Percentiles rank a stretch among this genome's conserved stretches.
These are phyloP conservation scores for Thermochaetoides thermophila DNA, from an alignment of 495 filamentous ascomycete species.

Conservation along the genomic window DNA sequence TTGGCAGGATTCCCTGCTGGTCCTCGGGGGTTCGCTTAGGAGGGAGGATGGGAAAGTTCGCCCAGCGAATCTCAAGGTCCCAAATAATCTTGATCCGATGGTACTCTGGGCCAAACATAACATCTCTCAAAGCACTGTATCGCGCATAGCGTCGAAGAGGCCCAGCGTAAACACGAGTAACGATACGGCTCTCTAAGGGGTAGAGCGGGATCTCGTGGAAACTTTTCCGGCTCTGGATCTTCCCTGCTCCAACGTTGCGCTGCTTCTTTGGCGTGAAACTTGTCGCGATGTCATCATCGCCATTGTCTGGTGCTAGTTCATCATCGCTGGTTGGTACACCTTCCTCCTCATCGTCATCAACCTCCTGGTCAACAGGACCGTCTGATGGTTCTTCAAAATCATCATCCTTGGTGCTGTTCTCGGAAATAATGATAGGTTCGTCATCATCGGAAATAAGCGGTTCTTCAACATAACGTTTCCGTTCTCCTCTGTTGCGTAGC, in stretches of 20 bases:
- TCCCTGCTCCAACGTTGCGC: too few species aligned
- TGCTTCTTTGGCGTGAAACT: too few species aligned
- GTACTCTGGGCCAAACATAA: conserved; percentile 29
- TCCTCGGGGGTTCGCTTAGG: conserved; percentile 16
- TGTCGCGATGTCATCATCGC: conserved; percentile 6
- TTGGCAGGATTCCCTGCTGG: conserved; percentile 17
- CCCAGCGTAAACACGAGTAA: conserved; percentile 31
- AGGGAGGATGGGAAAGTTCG: conserved; percentile 23
- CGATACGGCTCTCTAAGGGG: conserved; percentile 29
- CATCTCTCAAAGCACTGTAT: conserved; percentile 25
- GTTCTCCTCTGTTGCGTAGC: conserved; percentile 9
- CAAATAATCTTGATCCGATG: conserved; percentile 23
- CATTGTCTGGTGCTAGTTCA: conserved; percentile 9
- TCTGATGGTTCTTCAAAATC: conserved; percentile 2
- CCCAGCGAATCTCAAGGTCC: conserved; percentile 26
- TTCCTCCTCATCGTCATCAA: conserved; percentile 6
- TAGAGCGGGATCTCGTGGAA: conserved; percentile 28
- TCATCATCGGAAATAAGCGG: conserved; percentile 11
- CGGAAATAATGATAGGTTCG: conserved; percentile 7
- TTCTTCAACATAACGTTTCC: conserved; percentile 14
- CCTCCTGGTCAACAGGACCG: conserved; percentile 7
- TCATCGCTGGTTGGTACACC: conserved; percentile 2
- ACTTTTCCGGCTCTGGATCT: conserved; percentile 1
- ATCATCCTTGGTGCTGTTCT: conserved; percentile 2
- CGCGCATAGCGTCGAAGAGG: conserved; percentile 30